Base-by-base conservation (phyloP, 2,329 filamentous ascomycete genomes). In the Myrmaecium sp. region DNA sequence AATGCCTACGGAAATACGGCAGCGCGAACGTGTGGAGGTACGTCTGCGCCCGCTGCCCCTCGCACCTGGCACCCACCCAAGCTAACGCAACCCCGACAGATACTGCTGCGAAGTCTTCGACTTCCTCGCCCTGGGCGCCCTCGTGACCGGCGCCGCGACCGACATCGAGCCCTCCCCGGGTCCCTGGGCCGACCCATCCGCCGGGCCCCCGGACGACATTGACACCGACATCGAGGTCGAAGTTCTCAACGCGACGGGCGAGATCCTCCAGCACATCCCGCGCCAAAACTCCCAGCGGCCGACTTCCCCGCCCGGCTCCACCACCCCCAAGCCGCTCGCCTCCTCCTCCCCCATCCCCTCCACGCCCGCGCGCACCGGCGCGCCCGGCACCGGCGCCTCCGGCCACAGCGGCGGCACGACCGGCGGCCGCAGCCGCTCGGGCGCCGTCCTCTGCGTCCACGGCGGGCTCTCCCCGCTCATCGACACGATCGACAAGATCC, bases 41-140 rank as follows among this genome's bases (percentile, higher is more conserved):
- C n/a, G 31, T 33, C n/a, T 13, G 22, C 8, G 13, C 17, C 10
- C 5, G 20, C 13, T 24, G 8, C 6, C 12, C 6, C 14, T 12
- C 11, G 11, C 21, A 12, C 10, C 11, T 16, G 10, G 11, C 11
- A 5, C 4, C 4, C 14, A 25, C 20, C 15, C 9, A 14, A 11
- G 11, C 14, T n/a, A 12, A 8, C 14, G 27, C n/a, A n/a, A 14
- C 7, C 8, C 23, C 10, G 6, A 6, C 30, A 53, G 53, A 37
- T 60, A 94, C 48, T 98, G 84, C 59, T 94, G 84, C 55, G 89
- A 98, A 43, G 79, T 95, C 4, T 98, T 98, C 48, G 86, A 98
- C 56, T 95, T 94, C 51, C 71, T 98, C 13, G 82, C 84, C 4
- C 69, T 94, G 4, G 83, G 81, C 27, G 84, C 84, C 24, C 73